Conservation (phyloP, 345 rosid species). For the Salix udensis region DNA sequence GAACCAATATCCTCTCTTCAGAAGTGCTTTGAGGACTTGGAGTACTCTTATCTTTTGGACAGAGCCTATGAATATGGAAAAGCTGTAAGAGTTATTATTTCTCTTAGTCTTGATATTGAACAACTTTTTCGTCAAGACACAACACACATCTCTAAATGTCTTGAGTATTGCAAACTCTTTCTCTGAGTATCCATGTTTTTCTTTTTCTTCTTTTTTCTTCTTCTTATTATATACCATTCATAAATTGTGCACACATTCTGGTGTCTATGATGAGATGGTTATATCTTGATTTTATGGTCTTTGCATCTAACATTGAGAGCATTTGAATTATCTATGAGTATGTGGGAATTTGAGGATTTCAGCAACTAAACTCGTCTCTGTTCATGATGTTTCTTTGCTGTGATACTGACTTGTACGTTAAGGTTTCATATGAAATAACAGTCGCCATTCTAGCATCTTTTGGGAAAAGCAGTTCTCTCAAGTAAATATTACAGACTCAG, state of each 20-base stretch:
- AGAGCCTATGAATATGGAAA: slow-evolving; percentile 77
- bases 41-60: slow-evolving; percentile 88
- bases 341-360: neutral
- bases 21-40: slow-evolving; percentile 93
- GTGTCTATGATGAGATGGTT: neutral
- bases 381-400: neutral
- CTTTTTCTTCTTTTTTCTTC: no score
- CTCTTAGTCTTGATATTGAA: neutral
- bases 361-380: neutral
- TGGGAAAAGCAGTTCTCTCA: neutral
- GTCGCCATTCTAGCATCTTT: neutral
- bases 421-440: neutral
- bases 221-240: no score
- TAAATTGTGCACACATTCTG: neutral
- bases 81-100: slow-evolving; percentile 47
- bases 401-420: neutral
- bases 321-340: neutral
- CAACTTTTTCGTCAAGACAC: neutral
- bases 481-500: neutral
- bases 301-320: neutral
- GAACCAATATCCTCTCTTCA: slow-evolving; percentile 98
- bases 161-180: neutral
- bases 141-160: neutral
- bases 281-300: neutral
- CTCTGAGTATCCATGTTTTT: neutral